A percentile compares a stretch with the other conserved stretches of the same genome.
These are phyloP conservation scores for Ascochyta lentis DNA, from an alignment of 2,329 filamentous ascomycete genomes.

Conservation along the genomic window DNA sequence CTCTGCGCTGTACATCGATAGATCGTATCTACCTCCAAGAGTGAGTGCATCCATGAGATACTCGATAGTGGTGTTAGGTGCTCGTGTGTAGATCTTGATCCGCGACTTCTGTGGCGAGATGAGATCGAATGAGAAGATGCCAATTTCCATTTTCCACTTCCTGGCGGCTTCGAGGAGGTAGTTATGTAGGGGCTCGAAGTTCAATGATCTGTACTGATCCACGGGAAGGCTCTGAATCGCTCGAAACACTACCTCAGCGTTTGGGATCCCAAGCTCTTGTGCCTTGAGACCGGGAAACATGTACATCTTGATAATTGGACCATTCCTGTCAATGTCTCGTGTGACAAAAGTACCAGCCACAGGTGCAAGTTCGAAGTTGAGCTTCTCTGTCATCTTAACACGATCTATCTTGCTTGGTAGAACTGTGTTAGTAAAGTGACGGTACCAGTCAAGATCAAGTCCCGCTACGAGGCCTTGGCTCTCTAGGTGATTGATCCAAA, in stretches of 20 bases:
- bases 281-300: slow-evolving; percentile 19
- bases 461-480: slow-evolving; percentile 15
- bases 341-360: slow-evolving; percentile 23
- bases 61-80: slow-evolving; percentile 16
- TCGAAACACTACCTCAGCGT: slow-evolving; percentile 11
- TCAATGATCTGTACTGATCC: neutral
- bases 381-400: slow-evolving; percentile 12
- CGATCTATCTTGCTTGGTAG: slow-evolving; percentile 16
- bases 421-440: slow-evolving; percentile 9
- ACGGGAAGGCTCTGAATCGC: slow-evolving; percentile 5
- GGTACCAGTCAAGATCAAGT: slow-evolving; percentile 21
- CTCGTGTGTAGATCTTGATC: slow-evolving; percentile 20
- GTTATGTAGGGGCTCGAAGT: neutral
- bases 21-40: slow-evolving; percentile 13
- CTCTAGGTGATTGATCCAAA: slow-evolving; percentile 17
- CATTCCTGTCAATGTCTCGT: slow-evolving; percentile 13
- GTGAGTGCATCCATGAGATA: slow-evolving; percentile 22
- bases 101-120: slow-evolving; percentile 16
- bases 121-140: slow-evolving; percentile 20
- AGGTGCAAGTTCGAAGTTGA: slow-evolving; percentile 19
- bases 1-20: slow-evolving; percentile 20
- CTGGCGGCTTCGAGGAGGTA: neutral
- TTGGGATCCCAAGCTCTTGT: slow-evolving; percentile 15
- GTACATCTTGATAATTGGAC: slow-evolving; percentile 20
- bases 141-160: slow-evolving; percentile 12